These are phyloP conservation scores for Yamadazyma scolyti DNA, from an alignment of 805 yeast genomes.

Conservation along the genomic window DNA sequence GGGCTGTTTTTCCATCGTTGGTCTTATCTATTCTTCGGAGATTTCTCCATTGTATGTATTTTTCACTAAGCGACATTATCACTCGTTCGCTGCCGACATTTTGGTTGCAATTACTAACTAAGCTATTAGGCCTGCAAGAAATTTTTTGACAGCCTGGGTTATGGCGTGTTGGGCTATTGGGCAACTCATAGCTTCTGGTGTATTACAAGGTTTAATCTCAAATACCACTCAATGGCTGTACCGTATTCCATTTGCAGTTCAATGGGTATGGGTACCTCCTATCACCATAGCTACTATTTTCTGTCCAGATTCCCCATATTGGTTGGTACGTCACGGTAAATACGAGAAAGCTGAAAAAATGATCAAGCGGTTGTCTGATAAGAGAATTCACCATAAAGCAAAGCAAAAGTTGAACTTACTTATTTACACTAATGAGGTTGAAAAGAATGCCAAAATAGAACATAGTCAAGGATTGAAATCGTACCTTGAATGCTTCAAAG, in stretches of 20 bases:
- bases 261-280: conserved; percentile 57
- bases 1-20: conserved; percentile 40
- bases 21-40: conserved; percentile 52
- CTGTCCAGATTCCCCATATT: conserved; percentile 58
- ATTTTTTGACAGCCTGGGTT: conserved; percentile 44
- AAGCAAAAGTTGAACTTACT: conserved; percentile 12
- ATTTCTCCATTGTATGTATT: conserved; percentile 51
- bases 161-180: conserved; percentile 54
- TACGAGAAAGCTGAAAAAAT: conserved; percentile 40
- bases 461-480: conserved; percentile 13
- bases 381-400: conserved; percentile 9
- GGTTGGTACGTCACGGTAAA: conserved; percentile 42
- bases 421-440: conserved; percentile 28
- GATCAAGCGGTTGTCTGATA: conserved; percentile 28
- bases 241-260: conserved; percentile 52
- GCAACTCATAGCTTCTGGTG: conserved; percentile 51
- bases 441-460: conserved; percentile 23
- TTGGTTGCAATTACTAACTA: conserved; percentile 47
- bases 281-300: conserved; percentile 35
- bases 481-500: conserved; percentile 45
- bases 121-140: conserved; percentile 46
- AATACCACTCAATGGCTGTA: conserved; percentile 35
- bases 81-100: no score
- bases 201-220: conserved; percentile 32
- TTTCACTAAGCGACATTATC: no score